These are phyloP conservation scores for Pseudogymnoascus sp. DNA, from an alignment of 2,329 filamentous ascomycete genomes.

Conservation along the genomic window DNA sequence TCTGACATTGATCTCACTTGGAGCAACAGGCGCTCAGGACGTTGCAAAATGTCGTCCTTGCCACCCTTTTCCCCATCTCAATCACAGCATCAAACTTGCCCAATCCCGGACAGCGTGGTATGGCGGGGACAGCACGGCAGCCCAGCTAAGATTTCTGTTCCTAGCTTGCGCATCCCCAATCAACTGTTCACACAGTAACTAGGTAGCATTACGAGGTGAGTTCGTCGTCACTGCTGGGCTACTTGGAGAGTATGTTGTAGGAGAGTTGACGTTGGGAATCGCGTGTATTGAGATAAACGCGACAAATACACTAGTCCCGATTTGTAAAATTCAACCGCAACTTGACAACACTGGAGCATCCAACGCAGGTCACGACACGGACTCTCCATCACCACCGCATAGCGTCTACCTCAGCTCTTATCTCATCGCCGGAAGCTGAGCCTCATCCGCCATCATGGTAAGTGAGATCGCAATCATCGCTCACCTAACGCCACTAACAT, in stretches of 20 bases:
- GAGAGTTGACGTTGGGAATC: constrained; percentile 11
- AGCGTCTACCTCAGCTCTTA: neutral
- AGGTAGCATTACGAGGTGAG: constrained; percentile 14
- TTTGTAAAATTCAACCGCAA: constrained; percentile 5
- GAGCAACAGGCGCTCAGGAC: constrained; percentile 21
- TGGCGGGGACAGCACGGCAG: neutral
- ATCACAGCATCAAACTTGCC: neutral
- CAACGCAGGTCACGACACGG: neutral
- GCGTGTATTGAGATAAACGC: constrained; percentile 9
- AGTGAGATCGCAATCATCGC: neutral
- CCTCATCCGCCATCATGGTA: constrained; percentile 23
- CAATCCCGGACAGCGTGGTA: neutral
- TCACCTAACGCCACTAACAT: neutral
- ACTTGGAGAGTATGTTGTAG: constrained; percentile 14
- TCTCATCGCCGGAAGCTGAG: neutral
- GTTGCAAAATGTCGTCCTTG: constrained; percentile 26
- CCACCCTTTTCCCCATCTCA: constrained; percentile 8
- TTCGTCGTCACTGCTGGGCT: constrained; percentile 28
- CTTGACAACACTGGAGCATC: neutral
- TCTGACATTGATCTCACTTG: constrained; percentile 11
- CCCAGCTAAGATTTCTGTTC: constrained; percentile 33
- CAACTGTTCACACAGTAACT: constrained; percentile 1
- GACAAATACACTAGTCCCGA: constrained; percentile 10
- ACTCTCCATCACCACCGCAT: neutral
- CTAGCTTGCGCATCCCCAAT: constrained; percentile 25